Conservation (phyloP, 495 filamentous ascomycete genomes). For the Podospora anserina region DNA sequence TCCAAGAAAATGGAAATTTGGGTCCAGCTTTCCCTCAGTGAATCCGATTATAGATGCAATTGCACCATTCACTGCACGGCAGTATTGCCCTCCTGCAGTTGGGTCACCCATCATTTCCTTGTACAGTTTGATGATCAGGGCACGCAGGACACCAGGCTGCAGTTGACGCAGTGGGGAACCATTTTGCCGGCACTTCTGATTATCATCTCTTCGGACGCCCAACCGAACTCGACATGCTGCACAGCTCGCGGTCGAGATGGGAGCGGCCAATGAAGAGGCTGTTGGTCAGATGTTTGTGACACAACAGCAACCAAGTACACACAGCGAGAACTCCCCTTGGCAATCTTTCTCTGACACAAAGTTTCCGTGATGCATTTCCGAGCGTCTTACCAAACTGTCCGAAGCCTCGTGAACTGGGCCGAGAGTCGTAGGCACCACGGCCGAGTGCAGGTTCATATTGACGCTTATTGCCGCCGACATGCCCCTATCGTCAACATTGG, state of each 20-base stretch:
- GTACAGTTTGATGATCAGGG: not conserved
- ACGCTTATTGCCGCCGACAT: not conserved
- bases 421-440: not conserved
- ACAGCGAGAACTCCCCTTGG: not conserved
- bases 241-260: not conserved
- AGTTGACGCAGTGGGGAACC: not conserved
- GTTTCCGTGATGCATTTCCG: not conserved
- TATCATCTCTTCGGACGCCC: not conserved
- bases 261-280: not conserved
- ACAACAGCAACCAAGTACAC: not conserved
- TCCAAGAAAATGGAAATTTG: conserved; percentile 6
- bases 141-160: not conserved
- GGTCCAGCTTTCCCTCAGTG: not conserved
- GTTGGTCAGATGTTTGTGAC: not conserved
- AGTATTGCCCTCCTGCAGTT: not conserved
- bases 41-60: not conserved
- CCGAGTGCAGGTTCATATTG: not conserved
- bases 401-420: not conserved
- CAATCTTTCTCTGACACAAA: not conserved
- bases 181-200: not conserved
- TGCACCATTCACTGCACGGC: not conserved
- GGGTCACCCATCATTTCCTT: not conserved
- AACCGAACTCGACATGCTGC: not conserved
- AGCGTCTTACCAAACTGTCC: not conserved
- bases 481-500: not conserved